Evolutionary conservation across 257 asterid species (phyloP).

Genomic region (Haberlea rhodopensis): DNA sequence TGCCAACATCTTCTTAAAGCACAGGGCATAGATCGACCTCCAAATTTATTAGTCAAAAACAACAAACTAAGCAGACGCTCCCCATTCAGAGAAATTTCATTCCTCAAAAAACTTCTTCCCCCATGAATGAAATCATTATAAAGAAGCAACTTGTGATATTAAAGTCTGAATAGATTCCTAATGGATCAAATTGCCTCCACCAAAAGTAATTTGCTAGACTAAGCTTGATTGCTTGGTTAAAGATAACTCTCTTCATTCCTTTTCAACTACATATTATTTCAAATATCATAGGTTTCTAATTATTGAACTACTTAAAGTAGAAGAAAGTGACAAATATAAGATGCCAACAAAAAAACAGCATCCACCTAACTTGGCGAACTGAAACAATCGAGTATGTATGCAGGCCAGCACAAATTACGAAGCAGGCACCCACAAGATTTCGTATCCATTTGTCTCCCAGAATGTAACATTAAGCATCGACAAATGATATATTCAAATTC

Average conservation of each 20-base stretch:
- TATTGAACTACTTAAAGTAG: too few relatives aligned
- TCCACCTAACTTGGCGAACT: background rate
- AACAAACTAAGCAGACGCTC: background rate
- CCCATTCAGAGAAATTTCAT: background rate
- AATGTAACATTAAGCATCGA: background rate
- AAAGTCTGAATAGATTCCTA: background rate
- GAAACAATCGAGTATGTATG: background rate
- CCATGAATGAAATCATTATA: background rate
- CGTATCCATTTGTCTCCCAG: background rate
- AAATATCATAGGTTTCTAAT: too few relatives aligned
- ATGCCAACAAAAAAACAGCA: background rate
- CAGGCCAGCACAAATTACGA: constrained; percentile 2
- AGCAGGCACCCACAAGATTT: background rate
- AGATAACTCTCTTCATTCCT: background rate
- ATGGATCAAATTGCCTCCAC: background rate
- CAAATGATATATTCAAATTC: background rate
- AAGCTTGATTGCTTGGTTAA: background rate
- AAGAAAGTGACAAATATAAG: background rate
- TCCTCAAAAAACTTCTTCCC: background rate
- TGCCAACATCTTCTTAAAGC: background rate
- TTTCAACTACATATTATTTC: too few relatives aligned
- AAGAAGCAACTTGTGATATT: too few relatives aligned
- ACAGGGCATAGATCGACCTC: background rate
- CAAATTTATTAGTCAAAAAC: background rate
- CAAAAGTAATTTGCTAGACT: background rate